phyloP scores from a whole-genome alignment of 371 early-diverging fungal genomes.

The Mortierella sp. region DNA sequence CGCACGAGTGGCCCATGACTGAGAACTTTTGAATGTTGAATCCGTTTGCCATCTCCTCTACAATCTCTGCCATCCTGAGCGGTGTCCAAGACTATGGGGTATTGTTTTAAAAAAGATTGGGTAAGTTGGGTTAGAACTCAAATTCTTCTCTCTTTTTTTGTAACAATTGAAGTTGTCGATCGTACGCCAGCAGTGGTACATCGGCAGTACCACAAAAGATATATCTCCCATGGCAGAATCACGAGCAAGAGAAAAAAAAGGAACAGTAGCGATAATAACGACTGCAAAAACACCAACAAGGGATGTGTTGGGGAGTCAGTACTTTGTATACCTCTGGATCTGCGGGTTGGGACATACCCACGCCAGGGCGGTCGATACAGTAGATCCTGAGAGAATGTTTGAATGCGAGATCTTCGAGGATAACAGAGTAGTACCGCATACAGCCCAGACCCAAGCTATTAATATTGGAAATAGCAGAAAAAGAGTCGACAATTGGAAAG shows the following conservation, averaged over 20 bases:
- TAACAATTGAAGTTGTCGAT: neutral
- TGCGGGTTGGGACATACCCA: slow-evolving; percentile 57
- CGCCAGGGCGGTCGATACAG: slow-evolving; percentile 61
- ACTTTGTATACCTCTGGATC: slow-evolving; percentile 52
- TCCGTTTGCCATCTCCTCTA: slow-evolving; percentile 60
- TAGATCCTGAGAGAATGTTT: slow-evolving; percentile 60
- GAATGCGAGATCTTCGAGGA: slow-evolving; percentile 60
- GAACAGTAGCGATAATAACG: neutral
- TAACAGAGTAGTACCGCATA: slow-evolving; percentile 61
- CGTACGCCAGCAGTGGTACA: neutral
- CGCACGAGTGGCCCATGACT: slow-evolving; percentile 61
- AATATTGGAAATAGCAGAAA: neutral
- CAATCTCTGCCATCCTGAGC: slow-evolving; percentile 57
- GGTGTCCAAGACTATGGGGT: slow-evolving; percentile 43
- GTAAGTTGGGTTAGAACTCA: neutral
- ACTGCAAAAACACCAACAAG: too few relatives aligned
- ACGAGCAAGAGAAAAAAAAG: neutral
- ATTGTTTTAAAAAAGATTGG: neutral
- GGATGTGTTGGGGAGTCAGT: neutral
- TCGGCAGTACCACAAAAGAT: neutral
- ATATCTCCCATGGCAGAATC: neutral
- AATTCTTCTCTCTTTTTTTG: neutral
- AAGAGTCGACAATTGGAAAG: neutral
- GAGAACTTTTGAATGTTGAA: slow-evolving; percentile 62
- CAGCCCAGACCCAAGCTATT: slow-evolving; percentile 59